These are phyloP conservation scores for Microstegium vimineum DNA, from an alignment of 176 grass and related monocot species.

Conservation along the genomic window DNA sequence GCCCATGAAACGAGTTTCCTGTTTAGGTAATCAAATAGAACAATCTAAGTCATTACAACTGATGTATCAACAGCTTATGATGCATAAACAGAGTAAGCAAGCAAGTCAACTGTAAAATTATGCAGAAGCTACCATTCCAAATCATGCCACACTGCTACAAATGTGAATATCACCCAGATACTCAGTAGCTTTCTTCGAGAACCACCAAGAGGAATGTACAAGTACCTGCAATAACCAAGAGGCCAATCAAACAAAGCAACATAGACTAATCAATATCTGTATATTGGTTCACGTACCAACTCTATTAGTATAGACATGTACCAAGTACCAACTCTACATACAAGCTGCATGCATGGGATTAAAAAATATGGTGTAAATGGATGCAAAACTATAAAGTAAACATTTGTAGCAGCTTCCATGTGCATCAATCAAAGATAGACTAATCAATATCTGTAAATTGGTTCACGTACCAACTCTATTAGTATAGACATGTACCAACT, in stretches of 20 bases:
- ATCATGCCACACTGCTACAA: constrained; percentile 96
- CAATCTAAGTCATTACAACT: not conserved
- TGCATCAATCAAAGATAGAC: constrained; percentile 11
- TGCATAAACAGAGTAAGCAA: not conserved
- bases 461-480: too few relatives aligned
- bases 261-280: not conserved
- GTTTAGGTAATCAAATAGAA: constrained; percentile 30
- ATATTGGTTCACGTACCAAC: constrained; percentile 1
- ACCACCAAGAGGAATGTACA: constrained; percentile 97
- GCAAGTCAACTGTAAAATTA: constrained; percentile 9
- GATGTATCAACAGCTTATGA: not conserved
- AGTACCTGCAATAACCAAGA: constrained; percentile 53
- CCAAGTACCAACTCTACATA: constrained; percentile 11
- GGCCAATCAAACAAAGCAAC: constrained; percentile 12
- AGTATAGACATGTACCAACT: too few relatives aligned
- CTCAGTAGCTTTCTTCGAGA: constrained; percentile 80
- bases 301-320: not conserved
- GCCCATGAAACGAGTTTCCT: constrained; percentile 97
- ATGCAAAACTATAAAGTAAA: not conserved
- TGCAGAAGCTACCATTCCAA: constrained; percentile 65
- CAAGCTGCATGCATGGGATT: constrained; percentile 3
- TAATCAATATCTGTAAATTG: too few relatives aligned
- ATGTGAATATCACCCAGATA: constrained; percentile 98
- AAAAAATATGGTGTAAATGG: constrained; percentile 1
- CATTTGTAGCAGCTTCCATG: not conserved